These are phyloP conservation scores for Colletotrichum godetiae DNA, from an alignment of 2,329 filamentous ascomycete species.

Conservation along the genomic window DNA sequence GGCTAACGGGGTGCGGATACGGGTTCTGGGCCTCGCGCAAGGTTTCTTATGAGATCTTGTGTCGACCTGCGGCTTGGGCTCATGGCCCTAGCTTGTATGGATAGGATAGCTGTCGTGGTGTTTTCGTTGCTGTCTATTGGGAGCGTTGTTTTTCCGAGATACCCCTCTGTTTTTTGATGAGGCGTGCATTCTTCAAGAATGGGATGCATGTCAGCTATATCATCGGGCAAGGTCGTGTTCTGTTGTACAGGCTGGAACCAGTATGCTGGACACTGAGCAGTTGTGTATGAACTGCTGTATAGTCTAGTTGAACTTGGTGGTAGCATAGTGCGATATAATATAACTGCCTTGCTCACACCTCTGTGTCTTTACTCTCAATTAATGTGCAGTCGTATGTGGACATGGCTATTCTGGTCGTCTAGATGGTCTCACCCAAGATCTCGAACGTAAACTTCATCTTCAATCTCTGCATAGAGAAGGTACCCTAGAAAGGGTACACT, in stretches of 20 bases:
- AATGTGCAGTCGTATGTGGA: background rate
- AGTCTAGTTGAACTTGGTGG: background rate
- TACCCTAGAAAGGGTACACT: too few relatives aligned
- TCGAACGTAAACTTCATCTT: too few relatives aligned
- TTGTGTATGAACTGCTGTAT: background rate
- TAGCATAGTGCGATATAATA: conserved; percentile 1
- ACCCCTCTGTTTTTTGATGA: conserved; percentile 37
- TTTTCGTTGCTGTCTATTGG: conserved; percentile 22
- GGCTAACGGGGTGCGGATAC: background rate
- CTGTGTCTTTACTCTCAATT: background rate
- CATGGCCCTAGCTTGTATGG: conserved; percentile 9
- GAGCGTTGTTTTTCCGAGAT: conserved; percentile 38
- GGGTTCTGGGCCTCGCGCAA: conserved; percentile 24
- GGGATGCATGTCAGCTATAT: conserved; percentile 26
- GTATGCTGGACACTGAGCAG: background rate
- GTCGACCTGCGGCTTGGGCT: conserved; percentile 13
- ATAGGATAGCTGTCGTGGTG: conserved; percentile 9
- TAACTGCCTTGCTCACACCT: conserved; percentile 23
- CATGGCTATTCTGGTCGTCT: background rate
- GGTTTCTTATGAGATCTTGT: conserved; percentile 13
- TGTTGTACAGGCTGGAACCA: background rate
- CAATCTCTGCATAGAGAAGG: too few relatives aligned
- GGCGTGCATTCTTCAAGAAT: background rate
- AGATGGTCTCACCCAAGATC: background rate
- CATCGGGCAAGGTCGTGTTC: conserved; percentile 20